Conservation (phyloP, 441 rosid genomes). For the Dalechampia spathulata region DNA sequence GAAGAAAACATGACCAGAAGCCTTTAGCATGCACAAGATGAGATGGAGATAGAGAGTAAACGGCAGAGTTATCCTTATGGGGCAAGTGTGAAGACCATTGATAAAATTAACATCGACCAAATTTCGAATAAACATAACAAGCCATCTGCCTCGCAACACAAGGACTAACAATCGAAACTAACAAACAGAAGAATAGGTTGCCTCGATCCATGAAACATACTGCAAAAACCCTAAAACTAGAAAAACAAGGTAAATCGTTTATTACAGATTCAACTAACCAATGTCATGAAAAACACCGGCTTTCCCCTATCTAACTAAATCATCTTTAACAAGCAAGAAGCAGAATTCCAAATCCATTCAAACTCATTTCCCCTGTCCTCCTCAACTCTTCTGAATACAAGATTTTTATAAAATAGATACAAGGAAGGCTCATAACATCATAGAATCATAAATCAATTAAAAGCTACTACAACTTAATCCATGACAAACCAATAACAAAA, state of each 20-base stretch:
- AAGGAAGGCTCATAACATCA: too few species aligned
- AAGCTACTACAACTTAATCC: too few species aligned
- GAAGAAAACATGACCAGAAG: background rate
- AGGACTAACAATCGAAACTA: background rate
- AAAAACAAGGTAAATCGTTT: background rate
- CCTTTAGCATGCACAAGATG: background rate
- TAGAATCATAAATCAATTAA: too few species aligned
- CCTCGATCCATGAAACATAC: background rate
- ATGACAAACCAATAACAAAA: too few species aligned
- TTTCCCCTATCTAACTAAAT: background rate
- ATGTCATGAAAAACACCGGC: background rate
- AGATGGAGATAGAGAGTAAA: background rate
- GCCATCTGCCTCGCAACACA: background rate
- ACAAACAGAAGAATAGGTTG: background rate
- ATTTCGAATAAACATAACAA: background rate
- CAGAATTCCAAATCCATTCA: too few species aligned
- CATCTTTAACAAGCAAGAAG: background rate
- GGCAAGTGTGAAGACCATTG: too few species aligned
- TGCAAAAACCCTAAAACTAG: background rate
- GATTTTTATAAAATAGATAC: too few species aligned
- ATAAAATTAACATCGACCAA: too few species aligned
- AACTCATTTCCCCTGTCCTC: too few species aligned
- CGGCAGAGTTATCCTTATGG: background rate
- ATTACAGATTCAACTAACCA: background rate
- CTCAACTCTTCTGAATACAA: too few species aligned